Conservation (phyloP, 345 rosid genomes). For the Heritiera littoralis region DNA sequence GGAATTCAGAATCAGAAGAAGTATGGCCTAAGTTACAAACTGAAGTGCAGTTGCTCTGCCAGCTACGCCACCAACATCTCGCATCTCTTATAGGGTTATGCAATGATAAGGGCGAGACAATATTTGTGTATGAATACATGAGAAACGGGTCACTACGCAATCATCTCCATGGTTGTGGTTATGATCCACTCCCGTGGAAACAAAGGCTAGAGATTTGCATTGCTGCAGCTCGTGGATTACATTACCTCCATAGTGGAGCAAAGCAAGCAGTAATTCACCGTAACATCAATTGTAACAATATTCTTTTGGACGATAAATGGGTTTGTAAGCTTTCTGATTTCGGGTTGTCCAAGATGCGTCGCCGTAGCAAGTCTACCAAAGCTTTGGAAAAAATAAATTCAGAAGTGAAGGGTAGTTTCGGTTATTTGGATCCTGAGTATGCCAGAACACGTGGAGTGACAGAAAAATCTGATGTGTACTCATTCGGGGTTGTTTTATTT, state of each 20-base stretch:
- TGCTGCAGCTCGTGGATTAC: constrained; percentile 1
- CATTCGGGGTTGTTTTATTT: constrained; percentile 62
- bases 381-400: background rate
- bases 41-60: background rate
- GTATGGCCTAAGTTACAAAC: background rate
- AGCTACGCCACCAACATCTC: constrained; percentile 11
- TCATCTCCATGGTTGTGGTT: background rate
- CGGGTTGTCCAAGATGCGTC: background rate
- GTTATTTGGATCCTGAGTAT: constrained; percentile 64
- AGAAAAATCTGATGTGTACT: constrained; percentile 60
- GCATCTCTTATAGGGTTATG: constrained; percentile 17
- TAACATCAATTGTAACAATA: background rate
- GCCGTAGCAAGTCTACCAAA: background rate
- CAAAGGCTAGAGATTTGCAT: constrained; percentile 2
- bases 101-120: background rate
- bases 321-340: background rate
- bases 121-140: constrained; percentile 10
- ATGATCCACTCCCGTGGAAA: background rate
- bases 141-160: background rate
- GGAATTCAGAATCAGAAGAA: background rate
- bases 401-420: constrained; percentile 48
- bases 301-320: background rate
- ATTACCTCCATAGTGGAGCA: constrained; percentile 6
- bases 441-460: constrained; percentile 47
- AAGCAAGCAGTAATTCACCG: background rate